Evolutionary conservation across 345 rosid species (phyloP).

Genomic region (Laguncularia racemosa): DNA sequence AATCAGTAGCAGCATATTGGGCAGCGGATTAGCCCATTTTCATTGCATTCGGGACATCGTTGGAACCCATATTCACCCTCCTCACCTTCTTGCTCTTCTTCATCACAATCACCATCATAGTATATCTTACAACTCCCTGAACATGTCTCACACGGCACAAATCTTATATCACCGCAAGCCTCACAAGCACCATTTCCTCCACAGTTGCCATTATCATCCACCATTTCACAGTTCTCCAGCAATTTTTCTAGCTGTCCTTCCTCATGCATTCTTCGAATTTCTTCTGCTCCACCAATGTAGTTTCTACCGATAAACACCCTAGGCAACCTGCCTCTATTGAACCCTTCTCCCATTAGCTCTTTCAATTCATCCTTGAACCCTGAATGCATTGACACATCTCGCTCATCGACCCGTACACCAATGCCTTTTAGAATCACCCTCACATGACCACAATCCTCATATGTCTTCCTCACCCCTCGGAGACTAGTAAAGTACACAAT

Average conservation of each 20-base stretch:
- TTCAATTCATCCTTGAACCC: slow-evolving; percentile 76
- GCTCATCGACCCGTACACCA: slow-evolving; percentile 56
- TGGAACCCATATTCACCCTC: slow-evolving; percentile 56
- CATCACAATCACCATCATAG: slow-evolving; percentile 30
- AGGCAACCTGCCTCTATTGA: slow-evolving; percentile 42
- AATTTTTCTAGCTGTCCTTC: slow-evolving; percentile 73
- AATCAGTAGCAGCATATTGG: slow-evolving; percentile 55
- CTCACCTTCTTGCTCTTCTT: slow-evolving; percentile 17
- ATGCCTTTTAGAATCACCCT: slow-evolving; percentile 50
- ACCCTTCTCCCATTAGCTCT: slow-evolving; percentile 39
- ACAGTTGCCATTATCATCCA: slow-evolving; percentile 21
- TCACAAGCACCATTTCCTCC: slow-evolving; percentile 44
- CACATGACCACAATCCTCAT: slow-evolving; percentile 71
- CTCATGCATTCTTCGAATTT: slow-evolving; percentile 63
- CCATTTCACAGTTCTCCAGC: slow-evolving; percentile 46
- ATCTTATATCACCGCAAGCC: slow-evolving; percentile 87
- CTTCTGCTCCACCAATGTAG: slow-evolving; percentile 79
- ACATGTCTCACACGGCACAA: slow-evolving; percentile 89
- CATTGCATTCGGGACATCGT: slow-evolving; percentile 89
- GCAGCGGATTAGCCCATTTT: slow-evolving; percentile 82
- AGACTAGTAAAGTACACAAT: slow-evolving; percentile 72
- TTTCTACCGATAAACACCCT: slow-evolving; percentile 65
- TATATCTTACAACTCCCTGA: slow-evolving; percentile 88
- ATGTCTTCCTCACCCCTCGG: slow-evolving; percentile 83
- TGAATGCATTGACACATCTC: slow-evolving; percentile 88